These are phyloP conservation scores for Lecanosticta acicola DNA, from an alignment of 2,329 filamentous ascomycete genomes.

Conservation along the genomic window DNA sequence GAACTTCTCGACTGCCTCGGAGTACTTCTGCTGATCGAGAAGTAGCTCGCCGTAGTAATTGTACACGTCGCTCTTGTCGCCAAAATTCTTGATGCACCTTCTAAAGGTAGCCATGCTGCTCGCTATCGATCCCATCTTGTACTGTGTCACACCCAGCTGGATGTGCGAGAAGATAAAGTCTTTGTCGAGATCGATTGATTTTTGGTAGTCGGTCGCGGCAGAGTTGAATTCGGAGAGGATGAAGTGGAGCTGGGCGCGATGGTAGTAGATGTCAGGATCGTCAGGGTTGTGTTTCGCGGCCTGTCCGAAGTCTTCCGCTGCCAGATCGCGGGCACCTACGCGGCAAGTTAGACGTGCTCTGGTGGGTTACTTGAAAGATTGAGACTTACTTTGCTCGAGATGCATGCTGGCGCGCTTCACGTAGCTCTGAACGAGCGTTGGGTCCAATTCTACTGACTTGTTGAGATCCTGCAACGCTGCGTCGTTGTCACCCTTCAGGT, in stretches of 20 bases:
- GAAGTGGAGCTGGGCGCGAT: conserved; percentile 96
- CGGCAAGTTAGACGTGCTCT: conserved; percentile 29
- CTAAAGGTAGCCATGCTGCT: conserved; percentile 98
- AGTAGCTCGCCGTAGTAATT: conserved; percentile 99
- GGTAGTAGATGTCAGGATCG: conserved; percentile 98
- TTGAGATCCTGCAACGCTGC: conserved; percentile 79
- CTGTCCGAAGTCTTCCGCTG: conserved; percentile 78
- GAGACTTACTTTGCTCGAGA: conserved; percentile 70
- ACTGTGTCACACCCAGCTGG: conserved; percentile 96
- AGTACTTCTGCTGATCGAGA: conserved; percentile 91
- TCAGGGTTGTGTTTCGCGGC: conserved; percentile 78
- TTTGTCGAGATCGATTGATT: conserved; percentile 92
- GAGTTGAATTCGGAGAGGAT: conserved; percentile 91
- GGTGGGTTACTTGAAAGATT: neutral
- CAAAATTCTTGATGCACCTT: conserved; percentile 96
- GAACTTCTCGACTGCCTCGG: conserved; percentile 95
- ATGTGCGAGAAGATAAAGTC: conserved; percentile 99
- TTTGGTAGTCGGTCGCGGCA: conserved; percentile 97
- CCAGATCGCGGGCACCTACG: conserved; percentile 73
- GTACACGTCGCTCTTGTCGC: conserved; percentile 93
- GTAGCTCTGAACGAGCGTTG: conserved; percentile 86
- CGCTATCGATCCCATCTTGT: conserved; percentile 98
- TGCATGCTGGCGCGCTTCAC: conserved; percentile 99
- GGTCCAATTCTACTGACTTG: conserved; percentile 87
- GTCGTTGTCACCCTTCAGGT: conserved; percentile 80